Evolutionary conservation across 768 basidiomycete genomes (phyloP).

Genomic region (Hypholoma sublateritium): DNA sequence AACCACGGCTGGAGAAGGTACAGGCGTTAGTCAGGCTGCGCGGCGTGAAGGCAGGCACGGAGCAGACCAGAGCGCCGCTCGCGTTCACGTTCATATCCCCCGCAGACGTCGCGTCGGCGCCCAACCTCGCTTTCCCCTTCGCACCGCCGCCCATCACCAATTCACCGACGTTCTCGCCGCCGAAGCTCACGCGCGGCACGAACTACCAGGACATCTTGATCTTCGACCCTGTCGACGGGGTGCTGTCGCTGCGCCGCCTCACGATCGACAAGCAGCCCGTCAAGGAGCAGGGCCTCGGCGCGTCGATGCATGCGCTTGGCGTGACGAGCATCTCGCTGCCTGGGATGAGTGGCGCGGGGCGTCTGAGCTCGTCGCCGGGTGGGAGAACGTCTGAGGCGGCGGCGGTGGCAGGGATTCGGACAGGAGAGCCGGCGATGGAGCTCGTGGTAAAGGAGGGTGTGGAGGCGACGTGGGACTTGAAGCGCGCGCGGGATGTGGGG

Average conservation of each 20-base stretch:
- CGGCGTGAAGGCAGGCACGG: slow-evolving; percentile 23
- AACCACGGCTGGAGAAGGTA: slow-evolving; percentile 53
- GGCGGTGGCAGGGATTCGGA: slow-evolving; percentile 2
- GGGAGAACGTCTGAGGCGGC: slow-evolving; percentile 5
- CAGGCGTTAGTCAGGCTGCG: slow-evolving; percentile 57
- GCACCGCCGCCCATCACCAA: slow-evolving; percentile 11
- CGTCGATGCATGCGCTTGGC: slow-evolving; percentile 30
- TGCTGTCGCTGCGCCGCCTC: slow-evolving; percentile 56
- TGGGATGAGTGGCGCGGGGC: slow-evolving; percentile 43
- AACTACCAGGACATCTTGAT: slow-evolving; percentile 68
- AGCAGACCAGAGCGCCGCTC: slow-evolving; percentile 38
- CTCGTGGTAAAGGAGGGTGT: slow-evolving; percentile 35
- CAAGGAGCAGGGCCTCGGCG: slow-evolving; percentile 26
- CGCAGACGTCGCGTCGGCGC: slow-evolving; percentile 23
- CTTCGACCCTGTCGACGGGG: slow-evolving; percentile 60
- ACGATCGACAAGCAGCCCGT: slow-evolving; percentile 36
- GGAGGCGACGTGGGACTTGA: slow-evolving; percentile 69
- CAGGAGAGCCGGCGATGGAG: slow-evolving; percentile 28
- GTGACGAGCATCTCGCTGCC: slow-evolving; percentile 65
- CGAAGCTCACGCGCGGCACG: slow-evolving; percentile 26
- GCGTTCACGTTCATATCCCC: slow-evolving; percentile 56
- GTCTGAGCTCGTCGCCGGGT: slow-evolving; percentile 33
- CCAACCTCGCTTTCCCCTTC: slow-evolving; percentile 8
- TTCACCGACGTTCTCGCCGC: slow-evolving; percentile 28
- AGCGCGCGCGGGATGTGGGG: slow-evolving; percentile 48